These are phyloP conservation scores for Paraphaeosphaeria sporulosa DNA, from an alignment of 2,329 filamentous ascomycete species.

Conservation along the genomic window DNA sequence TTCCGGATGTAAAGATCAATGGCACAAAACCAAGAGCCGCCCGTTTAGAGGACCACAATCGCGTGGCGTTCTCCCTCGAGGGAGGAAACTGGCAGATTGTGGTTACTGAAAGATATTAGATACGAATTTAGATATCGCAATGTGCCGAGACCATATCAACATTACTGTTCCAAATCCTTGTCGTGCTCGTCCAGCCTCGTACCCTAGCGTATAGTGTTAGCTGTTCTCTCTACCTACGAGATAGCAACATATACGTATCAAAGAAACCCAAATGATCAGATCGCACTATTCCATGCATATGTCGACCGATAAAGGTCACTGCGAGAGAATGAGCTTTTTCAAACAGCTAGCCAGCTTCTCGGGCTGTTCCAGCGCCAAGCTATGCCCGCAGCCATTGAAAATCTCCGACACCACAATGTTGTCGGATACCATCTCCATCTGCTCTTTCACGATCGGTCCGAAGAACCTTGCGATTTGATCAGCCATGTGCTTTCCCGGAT, in stretches of 20 bases:
- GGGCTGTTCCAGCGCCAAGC: neutral
- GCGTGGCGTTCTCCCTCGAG: neutral
- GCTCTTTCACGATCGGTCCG: slow-evolving; percentile 2
- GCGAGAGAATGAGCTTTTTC: neutral
- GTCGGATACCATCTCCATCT: neutral
- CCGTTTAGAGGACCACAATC: neutral
- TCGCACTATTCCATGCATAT: neutral
- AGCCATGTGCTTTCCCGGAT: neutral
- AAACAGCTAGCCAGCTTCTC: neutral
- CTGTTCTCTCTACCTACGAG: too few relatives aligned
- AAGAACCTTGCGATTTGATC: neutral
- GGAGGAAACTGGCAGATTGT: slow-evolving; percentile 14
- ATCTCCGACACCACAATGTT: neutral
- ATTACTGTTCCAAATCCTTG: too few relatives aligned
- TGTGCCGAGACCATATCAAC: neutral
- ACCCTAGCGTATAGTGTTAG: too few relatives aligned
- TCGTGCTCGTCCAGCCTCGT: too few relatives aligned
- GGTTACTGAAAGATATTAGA: slow-evolving; percentile 2
- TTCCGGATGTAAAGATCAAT: slow-evolving; percentile 19
- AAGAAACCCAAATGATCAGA: too few relatives aligned
- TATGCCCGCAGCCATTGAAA: neutral
- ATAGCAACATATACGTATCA: too few relatives aligned
- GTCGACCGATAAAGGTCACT: neutral
- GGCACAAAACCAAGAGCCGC: neutral
- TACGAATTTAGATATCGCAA: too few relatives aligned